Percentiles rank a stretch among this genome's conserved stretches.
phyloP scores from a whole-genome alignment of 2,329 filamentous ascomycete species.

The Aspergillus tamarii region DNA sequence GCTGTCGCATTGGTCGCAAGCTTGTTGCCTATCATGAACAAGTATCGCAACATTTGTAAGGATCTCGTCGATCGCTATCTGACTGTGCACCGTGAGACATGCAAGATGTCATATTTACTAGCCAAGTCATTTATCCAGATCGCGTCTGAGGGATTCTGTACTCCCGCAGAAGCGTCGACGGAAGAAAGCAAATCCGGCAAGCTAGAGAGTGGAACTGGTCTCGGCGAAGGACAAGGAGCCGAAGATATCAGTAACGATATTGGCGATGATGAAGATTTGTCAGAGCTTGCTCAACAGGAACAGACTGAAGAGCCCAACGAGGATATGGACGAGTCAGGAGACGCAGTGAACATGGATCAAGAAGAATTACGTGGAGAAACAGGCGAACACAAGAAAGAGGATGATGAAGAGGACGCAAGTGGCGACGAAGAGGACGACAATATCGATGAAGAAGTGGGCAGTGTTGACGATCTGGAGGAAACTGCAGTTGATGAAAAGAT shows the following conservation, averaged over 20 bases:
- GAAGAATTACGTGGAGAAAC: constrained; percentile 89
- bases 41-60: constrained; percentile 68
- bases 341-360: constrained; percentile 65
- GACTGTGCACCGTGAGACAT: constrained; percentile 69
- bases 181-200: constrained; percentile 73
- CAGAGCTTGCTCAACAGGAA: constrained; percentile 85
- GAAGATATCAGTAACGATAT: constrained; percentile 99
- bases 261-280: constrained; percentile 86
- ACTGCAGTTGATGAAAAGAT: constrained; percentile 96
- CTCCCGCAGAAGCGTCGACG: constrained; percentile 78
- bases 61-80: constrained; percentile 62
- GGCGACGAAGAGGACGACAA: constrained; percentile 67
- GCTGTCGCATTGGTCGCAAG: constrained; percentile 63
- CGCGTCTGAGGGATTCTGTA: constrained; percentile 85
- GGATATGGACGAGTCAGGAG: constrained; percentile 49
- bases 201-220: constrained; percentile 85
- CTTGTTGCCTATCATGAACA: constrained; percentile 70
- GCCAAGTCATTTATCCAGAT: constrained; percentile 78
- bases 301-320: constrained; percentile 61
- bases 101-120: constrained; percentile 75
- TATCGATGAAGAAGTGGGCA: constrained; percentile 86
- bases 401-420: constrained; percentile 58
- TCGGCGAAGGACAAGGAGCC: constrained; percentile 91
- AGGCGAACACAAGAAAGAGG: constrained; percentile 58
- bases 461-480: constrained; percentile 87